Evolutionary conservation across 176 grass and related monocot genomes (phyloP), one percentile per base, ranked within the genome.

Genomic region (Oryza glaberrima): DNA sequence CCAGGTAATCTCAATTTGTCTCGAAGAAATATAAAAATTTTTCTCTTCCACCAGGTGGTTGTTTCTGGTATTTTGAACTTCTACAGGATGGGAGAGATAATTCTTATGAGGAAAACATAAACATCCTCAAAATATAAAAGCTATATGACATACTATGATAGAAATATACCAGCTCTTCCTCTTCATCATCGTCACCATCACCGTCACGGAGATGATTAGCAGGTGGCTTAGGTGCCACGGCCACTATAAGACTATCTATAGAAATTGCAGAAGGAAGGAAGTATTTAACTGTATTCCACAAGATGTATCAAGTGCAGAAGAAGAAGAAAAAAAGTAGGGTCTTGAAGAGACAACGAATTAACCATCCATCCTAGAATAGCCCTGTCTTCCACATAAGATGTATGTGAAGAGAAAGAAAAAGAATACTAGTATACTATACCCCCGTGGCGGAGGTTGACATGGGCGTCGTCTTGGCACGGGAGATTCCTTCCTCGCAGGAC

Each of bases 1-100:
- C 96, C 93, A 49, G 93, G 93, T 30, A 98, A 85, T 84, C 93
- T 90, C 88, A 98, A 77, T 75, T 94, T 98, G 68, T 98, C 79
- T 32, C 25, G 71, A 86, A 98, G 91, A 92, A 95, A 95, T 78
- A 82, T 79, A 79, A 98, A 98, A 83, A 94, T 61, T 54, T 64
- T 88, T 75, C 76, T 92, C 84, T 95, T 95, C 91, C 91, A 92
- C 61, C 82, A 82, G 22, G 83, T 88, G 23, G 93, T 91, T 67
- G 89, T 90, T 70, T 86, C 88, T 8, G 84, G 88, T 38, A 90
- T 86, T 70, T 86, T 69, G 75, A 90, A 90, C 40, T 86, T 83
- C 88, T 90, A 65, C 16, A 86, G 10, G 60, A 73, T 14, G 11
- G 32, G 17, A 69, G 26, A 78, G 10, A n/a, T 17, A 12, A 47